Evolutionary conservation across 129 eudicot genomes (phyloP), one percentile per base, ranked within the genome.

Genomic region (Artemisia argyi): DNA sequence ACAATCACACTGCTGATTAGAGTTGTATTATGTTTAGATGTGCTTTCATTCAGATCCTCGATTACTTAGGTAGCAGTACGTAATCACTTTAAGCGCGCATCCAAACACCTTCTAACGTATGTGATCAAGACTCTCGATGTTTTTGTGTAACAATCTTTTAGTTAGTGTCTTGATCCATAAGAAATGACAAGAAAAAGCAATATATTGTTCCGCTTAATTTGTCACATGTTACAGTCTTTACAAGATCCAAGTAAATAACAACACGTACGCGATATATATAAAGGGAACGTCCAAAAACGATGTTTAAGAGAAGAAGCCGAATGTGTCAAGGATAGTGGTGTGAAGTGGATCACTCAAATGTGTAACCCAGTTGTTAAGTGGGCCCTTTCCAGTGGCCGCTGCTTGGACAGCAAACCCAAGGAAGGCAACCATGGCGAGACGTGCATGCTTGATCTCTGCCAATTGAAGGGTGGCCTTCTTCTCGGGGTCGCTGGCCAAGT

Each of bases 311-410:
- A 83, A 85, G 52, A 84, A 79, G 80, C 91, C 90, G 61, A 90
- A 87, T 70, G 97, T 94, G 89, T 94, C 97, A 44, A 94, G 77
- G 75, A 94, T 90, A 74, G 98, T 94, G 16, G 97, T 94, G 93
- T 94, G 98, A 63, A 94, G 96, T 22, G 98, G 98, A 74, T 94
- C 98, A 72, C 96, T 87, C 89, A 94, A 81, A 65, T 94, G 98
- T 72, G 98, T 94, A 58, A 89, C 98, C 98, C 98, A 94, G 84
- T 94, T 94, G 96, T 90, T 90, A 26, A 94, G 96, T 26, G 98
- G 98, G 17, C 98, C 98, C 77, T 94, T 85, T 20, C 98, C 98
- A 0, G 98, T 94, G 73, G 90, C 97, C 0, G 98, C 98, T 39
- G 98, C 98, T 74, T 94, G 98, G 66, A 90, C 97, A 7, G 97